A percentile compares a stretch with the other conserved stretches of the same genome.
phyloP scores from a whole-genome alignment of 2,329 filamentous ascomycete species.

The Verticillium tricorpus region DNA sequence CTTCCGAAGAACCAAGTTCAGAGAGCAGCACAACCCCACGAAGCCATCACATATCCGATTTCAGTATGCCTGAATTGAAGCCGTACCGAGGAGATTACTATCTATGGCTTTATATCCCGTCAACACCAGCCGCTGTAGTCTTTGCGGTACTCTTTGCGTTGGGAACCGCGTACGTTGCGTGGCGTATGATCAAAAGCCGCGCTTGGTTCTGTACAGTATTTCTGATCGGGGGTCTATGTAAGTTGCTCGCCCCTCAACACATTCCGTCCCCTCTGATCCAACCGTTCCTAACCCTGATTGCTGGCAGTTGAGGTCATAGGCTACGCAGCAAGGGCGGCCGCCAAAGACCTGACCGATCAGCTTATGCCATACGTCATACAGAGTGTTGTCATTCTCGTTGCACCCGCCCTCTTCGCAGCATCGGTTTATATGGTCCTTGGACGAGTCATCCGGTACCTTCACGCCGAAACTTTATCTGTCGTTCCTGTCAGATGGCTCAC shows the following conservation, averaged over 20 bases:
- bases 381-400: conserved; percentile 36
- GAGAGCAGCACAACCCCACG: no score
- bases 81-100: conserved; percentile 25
- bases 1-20: no score
- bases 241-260: conserved; percentile 12
- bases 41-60: no score
- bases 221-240: conserved; percentile 41
- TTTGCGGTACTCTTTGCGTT: conserved; percentile 21
- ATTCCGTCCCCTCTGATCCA: no score
- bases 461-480: conserved; percentile 26
- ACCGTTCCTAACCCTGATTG: no score
- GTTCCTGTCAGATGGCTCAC: conserved; percentile 39
- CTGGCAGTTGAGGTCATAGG: conserved; percentile 37
- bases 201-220: conserved; percentile 49
- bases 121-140: conserved; percentile 35
- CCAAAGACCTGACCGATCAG: conserved; percentile 20
- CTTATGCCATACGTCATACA: conserved; percentile 37
- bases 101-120: conserved; percentile 33
- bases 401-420: conserved; percentile 43
- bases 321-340: conserved; percentile 28
- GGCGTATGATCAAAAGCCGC: conserved; percentile 35
- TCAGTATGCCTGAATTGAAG: conserved; percentile 23
- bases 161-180: conserved; percentile 32
- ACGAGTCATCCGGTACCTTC: conserved; percentile 34
- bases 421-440: conserved; percentile 47